These are phyloP conservation scores for Phytophthora chlamydospora DNA, from an alignment of 352 stramenopile species.

Conservation along the genomic window DNA sequence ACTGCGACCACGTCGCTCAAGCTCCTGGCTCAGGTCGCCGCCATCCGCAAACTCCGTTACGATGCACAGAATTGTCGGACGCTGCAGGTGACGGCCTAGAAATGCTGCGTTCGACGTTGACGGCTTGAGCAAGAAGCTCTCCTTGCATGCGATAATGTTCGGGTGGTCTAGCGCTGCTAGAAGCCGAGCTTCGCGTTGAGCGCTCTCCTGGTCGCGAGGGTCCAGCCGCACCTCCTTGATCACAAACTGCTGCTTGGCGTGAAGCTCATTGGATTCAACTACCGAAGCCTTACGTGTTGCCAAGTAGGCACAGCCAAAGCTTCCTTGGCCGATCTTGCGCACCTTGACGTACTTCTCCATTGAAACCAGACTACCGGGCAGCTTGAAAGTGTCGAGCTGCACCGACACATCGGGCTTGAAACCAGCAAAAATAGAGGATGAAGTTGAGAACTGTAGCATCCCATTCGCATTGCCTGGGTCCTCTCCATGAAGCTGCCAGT, in stretches of 20 bases:
- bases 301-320: conserved; percentile 74
- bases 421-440: conserved; percentile 30
- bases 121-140: conserved; percentile 66
- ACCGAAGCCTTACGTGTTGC: conserved; percentile 48
- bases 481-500: not conserved
- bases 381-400: conserved; percentile 7
- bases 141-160: conserved; percentile 84
- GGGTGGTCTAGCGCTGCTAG: conserved; percentile 78
- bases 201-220: conserved; percentile 60
- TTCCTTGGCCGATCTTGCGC: conserved; percentile 77
- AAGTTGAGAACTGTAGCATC: conserved; percentile 21
- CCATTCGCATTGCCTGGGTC: conserved; percentile 7
- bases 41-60: conserved; percentile 86
- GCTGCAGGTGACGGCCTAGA: conserved; percentile 6
- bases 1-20: conserved; percentile 41
- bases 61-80: conserved; percentile 67
- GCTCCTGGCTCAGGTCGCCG: conserved; percentile 67
- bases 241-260: conserved; percentile 56
- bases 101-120: not conserved
- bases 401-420: not conserved
- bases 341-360: conserved; percentile 87
- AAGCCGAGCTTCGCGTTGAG: conserved; percentile 70
- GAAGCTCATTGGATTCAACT: conserved; percentile 9
- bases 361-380: not conserved
- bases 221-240: conserved; percentile 83